phyloP scores from a whole-genome alignment of 2,329 filamentous ascomycete species.

The Trematosphaeria pertusa region DNA sequence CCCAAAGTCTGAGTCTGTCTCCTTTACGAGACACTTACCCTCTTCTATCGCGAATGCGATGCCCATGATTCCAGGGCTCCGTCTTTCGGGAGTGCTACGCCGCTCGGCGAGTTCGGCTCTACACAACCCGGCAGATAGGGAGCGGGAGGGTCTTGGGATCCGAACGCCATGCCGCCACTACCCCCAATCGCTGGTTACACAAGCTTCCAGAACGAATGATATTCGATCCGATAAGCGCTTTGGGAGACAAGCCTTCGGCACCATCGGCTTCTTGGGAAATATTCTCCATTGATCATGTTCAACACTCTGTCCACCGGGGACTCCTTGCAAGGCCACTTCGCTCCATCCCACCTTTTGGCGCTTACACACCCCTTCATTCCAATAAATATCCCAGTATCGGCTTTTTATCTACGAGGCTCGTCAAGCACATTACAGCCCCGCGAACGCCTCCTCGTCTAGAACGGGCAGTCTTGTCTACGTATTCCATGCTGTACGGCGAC shows the following conservation, averaged over 20 bases:
- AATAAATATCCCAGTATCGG: constrained; percentile 21
- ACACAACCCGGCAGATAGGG: constrained; percentile 1
- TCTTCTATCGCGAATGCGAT: too few species aligned
- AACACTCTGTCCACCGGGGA: too few species aligned
- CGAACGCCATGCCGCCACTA: constrained; percentile 2
- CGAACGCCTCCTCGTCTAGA: constrained; percentile 2
- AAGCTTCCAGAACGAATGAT: constrained; percentile 13
- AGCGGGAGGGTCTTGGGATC: constrained; percentile 4
- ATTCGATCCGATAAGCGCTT: not conserved
- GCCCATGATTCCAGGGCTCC: too few species aligned
- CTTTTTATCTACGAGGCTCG: constrained; percentile 12
- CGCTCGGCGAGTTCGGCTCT: too few species aligned
- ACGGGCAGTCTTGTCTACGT: not conserved
- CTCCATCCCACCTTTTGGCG: not conserved
- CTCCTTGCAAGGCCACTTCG: too few species aligned
- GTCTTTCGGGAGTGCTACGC: too few species aligned
- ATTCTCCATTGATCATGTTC: too few species aligned
- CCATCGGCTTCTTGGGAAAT: too few species aligned
- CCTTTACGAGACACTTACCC: too few species aligned
- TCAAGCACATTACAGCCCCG: not conserved
- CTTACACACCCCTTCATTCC: not conserved
- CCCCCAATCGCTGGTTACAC: not conserved
- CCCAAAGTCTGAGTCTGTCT: too few species aligned
- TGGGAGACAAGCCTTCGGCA: constrained; percentile 1
- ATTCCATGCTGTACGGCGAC: not conserved